These are phyloP conservation scores for Xylaria sp. DNA, from an alignment of 2,329 filamentous ascomycete species.

Conservation along the genomic window DNA sequence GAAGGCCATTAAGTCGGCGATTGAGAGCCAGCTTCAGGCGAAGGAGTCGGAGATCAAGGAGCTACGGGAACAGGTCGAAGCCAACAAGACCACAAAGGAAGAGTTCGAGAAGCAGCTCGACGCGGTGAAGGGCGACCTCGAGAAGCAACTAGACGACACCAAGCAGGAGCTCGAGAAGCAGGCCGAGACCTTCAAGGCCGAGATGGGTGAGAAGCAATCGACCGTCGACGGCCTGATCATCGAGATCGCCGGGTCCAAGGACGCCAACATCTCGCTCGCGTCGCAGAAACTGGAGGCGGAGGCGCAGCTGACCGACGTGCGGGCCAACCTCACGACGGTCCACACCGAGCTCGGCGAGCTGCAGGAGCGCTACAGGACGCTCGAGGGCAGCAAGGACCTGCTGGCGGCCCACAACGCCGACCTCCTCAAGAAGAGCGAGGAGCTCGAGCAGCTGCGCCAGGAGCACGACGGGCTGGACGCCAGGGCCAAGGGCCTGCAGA, in stretches of 20 bases:
- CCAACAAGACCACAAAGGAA: background rate
- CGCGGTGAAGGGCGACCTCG: slow-evolving; percentile 25
- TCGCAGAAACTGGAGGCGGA: slow-evolving; percentile 29
- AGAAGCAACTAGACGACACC: slow-evolving; percentile 12
- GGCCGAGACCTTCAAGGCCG: slow-evolving; percentile 26
- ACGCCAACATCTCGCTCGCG: slow-evolving; percentile 35
- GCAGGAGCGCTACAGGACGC: slow-evolving; percentile 24
- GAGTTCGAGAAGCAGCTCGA: slow-evolving; percentile 26
- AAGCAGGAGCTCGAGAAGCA: slow-evolving; percentile 22
- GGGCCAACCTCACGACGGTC: slow-evolving; percentile 26
- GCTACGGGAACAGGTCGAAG: slow-evolving; percentile 12
- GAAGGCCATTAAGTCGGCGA: slow-evolving; percentile 12
- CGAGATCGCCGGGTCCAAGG: slow-evolving; percentile 34
- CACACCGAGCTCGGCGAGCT: slow-evolving; percentile 29
- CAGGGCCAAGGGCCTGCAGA: slow-evolving; percentile 28
- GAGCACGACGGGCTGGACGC: slow-evolving; percentile 33
- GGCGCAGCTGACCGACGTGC: slow-evolving; percentile 23
- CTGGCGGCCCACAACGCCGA: slow-evolving; percentile 29
- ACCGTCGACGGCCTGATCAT: slow-evolving; percentile 30
- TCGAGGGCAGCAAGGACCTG: slow-evolving; percentile 31
- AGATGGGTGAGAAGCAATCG: slow-evolving; percentile 32
- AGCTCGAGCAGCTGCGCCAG: slow-evolving; percentile 32
- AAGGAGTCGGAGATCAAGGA: slow-evolving; percentile 5
- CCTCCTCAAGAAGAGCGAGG: slow-evolving; percentile 27
- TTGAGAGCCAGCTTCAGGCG: background rate